Conservation (phyloP, 2,329 filamentous ascomycete species). For the Leptographium wingfieldii region DNA sequence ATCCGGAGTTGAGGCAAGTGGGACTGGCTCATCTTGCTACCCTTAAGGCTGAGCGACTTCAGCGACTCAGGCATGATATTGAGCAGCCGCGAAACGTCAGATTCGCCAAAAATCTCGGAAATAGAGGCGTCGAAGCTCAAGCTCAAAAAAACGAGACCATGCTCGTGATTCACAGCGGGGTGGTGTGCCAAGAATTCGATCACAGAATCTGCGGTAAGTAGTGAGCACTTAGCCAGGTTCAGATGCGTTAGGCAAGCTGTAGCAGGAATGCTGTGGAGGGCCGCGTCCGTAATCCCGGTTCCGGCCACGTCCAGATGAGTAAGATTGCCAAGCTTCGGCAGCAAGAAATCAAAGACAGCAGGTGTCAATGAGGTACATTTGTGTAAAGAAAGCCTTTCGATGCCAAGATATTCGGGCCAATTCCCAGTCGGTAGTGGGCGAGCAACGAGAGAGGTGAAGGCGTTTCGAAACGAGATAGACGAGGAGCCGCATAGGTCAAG, state of each 20-base stretch:
- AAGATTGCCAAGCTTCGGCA: constrained; percentile 56
- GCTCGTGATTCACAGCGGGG: constrained; percentile 46
- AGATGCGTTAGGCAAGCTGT: constrained; percentile 64
- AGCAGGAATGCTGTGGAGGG: constrained; percentile 56
- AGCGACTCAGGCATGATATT: constrained; percentile 53
- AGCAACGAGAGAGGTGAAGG: constrained; percentile 44
- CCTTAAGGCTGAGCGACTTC: constrained; percentile 63
- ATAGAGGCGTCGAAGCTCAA: constrained; percentile 59
- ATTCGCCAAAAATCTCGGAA: constrained; percentile 55
- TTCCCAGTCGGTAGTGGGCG: constrained; percentile 11
- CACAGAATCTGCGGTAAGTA: constrained; percentile 52
- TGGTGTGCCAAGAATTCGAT: constrained; percentile 61
- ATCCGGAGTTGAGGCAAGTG: constrained; percentile 53
- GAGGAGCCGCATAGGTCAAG: constrained; percentile 71
- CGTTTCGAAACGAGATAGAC: constrained; percentile 50
- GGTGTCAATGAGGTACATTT: constrained; percentile 62
- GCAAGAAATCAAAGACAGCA: constrained; percentile 52
- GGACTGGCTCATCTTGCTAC: constrained; percentile 52
- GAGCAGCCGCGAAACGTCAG: constrained; percentile 53
- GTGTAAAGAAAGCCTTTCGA: constrained; percentile 62
- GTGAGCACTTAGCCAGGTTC: constrained; percentile 64
- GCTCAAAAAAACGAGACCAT: constrained; percentile 56
- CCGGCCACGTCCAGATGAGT: constrained; percentile 73
- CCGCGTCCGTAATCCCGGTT: constrained; percentile 60
- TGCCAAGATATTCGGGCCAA: constrained; percentile 41